Base-by-base conservation (phyloP, 345 rosid genomes). In the Salix exigua region DNA sequence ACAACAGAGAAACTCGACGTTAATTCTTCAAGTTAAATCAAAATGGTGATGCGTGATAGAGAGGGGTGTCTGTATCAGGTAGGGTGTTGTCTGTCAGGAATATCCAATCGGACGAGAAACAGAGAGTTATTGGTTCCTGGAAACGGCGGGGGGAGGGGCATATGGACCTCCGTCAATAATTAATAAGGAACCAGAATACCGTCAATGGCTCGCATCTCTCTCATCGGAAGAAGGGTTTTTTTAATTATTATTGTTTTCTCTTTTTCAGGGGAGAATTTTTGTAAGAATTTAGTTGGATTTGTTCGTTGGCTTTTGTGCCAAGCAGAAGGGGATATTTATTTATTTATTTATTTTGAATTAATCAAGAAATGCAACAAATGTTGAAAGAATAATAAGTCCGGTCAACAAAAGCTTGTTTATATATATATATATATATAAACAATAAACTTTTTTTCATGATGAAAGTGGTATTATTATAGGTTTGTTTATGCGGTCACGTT, bases 1-100 rank as follows among this genome's bases (percentile, higher is more conserved):
- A 68, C 63, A 62, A 68, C 63, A 77, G 64, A 50, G 68, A 73
- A 40, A 44, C 74, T 64, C 79, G 62, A 83, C 76, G 65, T 70
- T 60, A 81, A 84, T 62, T 73, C 88, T 75, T 78, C 67, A 76
- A 78, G 83, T 68, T 70, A 75, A 79, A 81, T 68, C 77, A 75
- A 73, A 79, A 9, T 35, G 12, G 18, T 33, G 28, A 5, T 51
- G 40, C n/a, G 63, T 66, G 64, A 70, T 35, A 55, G 83, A 78
- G 62, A 55, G 62, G 23, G 23, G 12, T 40, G 44, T 11, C 12
- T 40, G 23, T 8, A n/a, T 19, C 4, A 53, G 23, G 61, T 23
- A 53, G 61, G 10, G 61, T 53, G 62, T 55, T n/a, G 62, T n/a
- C 62, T 1, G 28, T 44, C 8, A 5, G 4, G 35, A 1, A 1